Evolutionary conservation across 768 basidiomycete species (phyloP), one percentile per base, ranked within the genome.

Genomic region (Trametes coccinea): DNA sequence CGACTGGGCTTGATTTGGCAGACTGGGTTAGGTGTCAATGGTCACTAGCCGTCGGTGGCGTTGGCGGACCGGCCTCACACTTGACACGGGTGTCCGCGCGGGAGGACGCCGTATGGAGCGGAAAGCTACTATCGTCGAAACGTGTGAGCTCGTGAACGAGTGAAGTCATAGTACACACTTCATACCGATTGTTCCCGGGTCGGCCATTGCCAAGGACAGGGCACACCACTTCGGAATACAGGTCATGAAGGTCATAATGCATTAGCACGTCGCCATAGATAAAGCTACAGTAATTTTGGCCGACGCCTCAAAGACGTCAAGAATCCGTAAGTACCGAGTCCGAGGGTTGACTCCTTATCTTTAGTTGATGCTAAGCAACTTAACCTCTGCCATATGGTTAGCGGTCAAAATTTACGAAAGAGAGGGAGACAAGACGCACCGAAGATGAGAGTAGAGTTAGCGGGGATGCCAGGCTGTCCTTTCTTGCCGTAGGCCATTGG

Each of bases 361-460:
- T 78, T 79, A 89, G 73, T 87, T 87, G 76, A 90, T 83, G 65
- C 79, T 80, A 65, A 89, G 66, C 31, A 90, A 82, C 72, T 90
- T 91, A 70, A 88, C 84, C 78, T 90, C 89, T 90, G 51, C 41
- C 50, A 9, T 45, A 55, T 43, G 57, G 27, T 49, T 31, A 49
- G 48, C 41, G 10, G 41, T 13, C 10, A 43, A 31, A 31, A 30
- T 30, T 33, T 30, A 31, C 30, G 17, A 27, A 4, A 22, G 22
- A 22, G 22, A 22, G 22, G 22, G 22, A 46, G 45, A 22, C 17
- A 16, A 46, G 45, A 27, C 87, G 64, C 67, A 91, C 90, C 94
- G 70, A 96, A 96, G 63, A 78, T 79, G 53, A 96, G 80, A 14
- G 90, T 93, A 5, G 94, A 87, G 74, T 90, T 90, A 43, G 85